phyloP scores from a whole-genome alignment of 140 eudicot genomes.

The Flaveria floridana region DNA sequence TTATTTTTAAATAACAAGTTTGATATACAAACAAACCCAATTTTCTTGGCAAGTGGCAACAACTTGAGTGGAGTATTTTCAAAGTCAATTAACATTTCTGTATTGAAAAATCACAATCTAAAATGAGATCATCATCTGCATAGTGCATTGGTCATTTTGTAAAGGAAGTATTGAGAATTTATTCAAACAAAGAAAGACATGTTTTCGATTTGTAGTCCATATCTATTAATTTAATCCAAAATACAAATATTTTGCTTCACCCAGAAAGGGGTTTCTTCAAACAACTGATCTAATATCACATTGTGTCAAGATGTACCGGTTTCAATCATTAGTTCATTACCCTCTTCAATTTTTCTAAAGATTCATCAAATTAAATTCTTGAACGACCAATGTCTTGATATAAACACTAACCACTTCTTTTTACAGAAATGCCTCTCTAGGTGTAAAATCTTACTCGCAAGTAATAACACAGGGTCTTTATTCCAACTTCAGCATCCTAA shows the following conservation, averaged over 20 bases:
- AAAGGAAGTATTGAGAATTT: neutral
- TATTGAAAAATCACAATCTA: neutral
- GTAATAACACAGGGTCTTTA: neutral
- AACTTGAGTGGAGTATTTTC: neutral
- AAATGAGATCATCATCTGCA: neutral
- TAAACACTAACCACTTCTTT: conserved; percentile 8
- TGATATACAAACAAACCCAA: neutral
- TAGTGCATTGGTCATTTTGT: neutral
- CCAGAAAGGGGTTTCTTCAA: neutral
- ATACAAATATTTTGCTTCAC: neutral
- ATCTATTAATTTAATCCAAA: neutral
- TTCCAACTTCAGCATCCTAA: conserved; percentile 3
- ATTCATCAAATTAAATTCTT: neutral
- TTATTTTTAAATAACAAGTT: conserved; percentile 1
- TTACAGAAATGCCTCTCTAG: neutral
- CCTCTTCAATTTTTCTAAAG: neutral
- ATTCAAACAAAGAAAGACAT: neutral
- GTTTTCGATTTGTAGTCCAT: neutral
- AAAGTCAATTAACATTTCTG: neutral
- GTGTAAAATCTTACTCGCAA: neutral
- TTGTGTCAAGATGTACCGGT: neutral
- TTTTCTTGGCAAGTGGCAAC: neutral
- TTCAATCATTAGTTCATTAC: neutral
- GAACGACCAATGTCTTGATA: neutral
- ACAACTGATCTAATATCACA: neutral